Conservation (phyloP, 306 rosid genomes). For the Hippophae tibetana region DNA sequence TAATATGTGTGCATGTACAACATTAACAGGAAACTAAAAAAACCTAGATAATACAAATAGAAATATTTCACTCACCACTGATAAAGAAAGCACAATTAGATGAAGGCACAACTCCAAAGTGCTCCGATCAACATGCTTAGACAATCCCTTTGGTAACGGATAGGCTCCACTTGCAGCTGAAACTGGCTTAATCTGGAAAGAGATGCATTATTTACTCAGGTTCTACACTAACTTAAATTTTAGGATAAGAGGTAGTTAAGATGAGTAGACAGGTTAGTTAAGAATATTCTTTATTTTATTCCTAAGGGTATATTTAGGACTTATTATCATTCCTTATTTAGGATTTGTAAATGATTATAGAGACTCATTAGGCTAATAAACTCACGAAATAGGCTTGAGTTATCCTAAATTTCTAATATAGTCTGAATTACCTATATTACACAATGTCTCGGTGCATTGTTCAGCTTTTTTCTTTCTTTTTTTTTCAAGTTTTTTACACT, state of each 20-base stretch:
- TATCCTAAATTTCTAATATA: no score
- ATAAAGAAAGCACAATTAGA: constrained; percentile 78
- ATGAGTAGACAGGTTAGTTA: not conserved
- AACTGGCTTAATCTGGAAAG: constrained; percentile 71
- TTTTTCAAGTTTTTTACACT: no score
- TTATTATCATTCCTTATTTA: no score
- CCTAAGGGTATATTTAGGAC: no score
- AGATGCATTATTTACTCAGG: constrained; percentile 5
- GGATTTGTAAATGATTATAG: no score
- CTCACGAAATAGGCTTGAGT: no score
- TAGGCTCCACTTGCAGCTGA: constrained; percentile 46
- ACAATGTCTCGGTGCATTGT: no score
- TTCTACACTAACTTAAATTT: no score
- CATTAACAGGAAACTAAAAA: constrained; percentile 2
- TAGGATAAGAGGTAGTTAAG: constrained; percentile 13
- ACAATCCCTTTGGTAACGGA: constrained; percentile 62
- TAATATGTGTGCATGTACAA: constrained; percentile 9
- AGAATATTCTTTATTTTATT: no score
- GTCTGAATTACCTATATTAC: no score
- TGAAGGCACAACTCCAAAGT: constrained; percentile 91
- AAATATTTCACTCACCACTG: constrained; percentile 50
- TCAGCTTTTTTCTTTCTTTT: no score
- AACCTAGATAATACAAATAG: constrained; percentile 7
- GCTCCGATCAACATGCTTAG: constrained; percentile 78
- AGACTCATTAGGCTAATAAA: no score